Evolutionary conservation across 768 basidiomycete genomes (phyloP).

Genomic region (Atractiella rhizophila): DNA sequence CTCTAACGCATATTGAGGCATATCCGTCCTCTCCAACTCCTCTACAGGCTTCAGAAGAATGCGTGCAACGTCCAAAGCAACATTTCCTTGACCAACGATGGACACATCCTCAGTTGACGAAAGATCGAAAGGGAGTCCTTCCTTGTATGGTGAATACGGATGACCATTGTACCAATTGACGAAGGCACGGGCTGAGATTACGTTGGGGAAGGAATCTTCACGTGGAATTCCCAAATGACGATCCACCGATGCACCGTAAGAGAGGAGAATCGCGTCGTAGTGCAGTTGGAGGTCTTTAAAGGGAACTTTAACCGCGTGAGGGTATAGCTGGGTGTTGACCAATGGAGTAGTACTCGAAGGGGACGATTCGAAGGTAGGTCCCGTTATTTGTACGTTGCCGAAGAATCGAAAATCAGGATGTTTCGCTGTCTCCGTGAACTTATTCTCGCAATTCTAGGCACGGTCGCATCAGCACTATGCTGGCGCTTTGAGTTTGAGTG

Average conservation of each 20-base stretch:
- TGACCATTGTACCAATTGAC: constrained; percentile 96
- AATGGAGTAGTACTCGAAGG: constrained; percentile 4
- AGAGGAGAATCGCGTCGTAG: constrained; percentile 67
- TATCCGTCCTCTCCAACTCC: constrained; percentile 42
- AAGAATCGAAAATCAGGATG: constrained; percentile 69
- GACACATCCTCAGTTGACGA: constrained; percentile 39
- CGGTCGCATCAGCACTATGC: no score
- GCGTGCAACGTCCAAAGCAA: constrained; percentile 72
- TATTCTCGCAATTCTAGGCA: constrained; percentile 77
- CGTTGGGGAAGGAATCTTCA: constrained; percentile 25
- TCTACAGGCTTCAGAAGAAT: constrained; percentile 53
- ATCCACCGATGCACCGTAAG: constrained; percentile 51
- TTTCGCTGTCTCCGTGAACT: constrained; percentile 58
- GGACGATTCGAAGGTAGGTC: constrained; percentile 1
- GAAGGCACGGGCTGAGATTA: constrained; percentile 48
- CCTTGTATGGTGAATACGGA: constrained; percentile 31
- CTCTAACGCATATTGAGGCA: constrained; percentile 47
- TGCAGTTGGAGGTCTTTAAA: constrained; percentile 31
- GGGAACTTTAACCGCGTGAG: constrained; percentile 25
- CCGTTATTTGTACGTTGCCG: constrained; percentile 42
- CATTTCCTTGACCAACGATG: constrained; percentile 81
- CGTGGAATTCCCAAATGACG: constrained; percentile 32
- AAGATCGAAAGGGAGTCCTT: constrained; percentile 33
- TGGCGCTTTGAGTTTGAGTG: no score
- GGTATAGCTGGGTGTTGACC: no score